Percentiles rank a stretch among this genome's conserved stretches.
These are phyloP conservation scores for Cornus kousa DNA, from an alignment of 148 eudicot species.

Conservation along the genomic window DNA sequence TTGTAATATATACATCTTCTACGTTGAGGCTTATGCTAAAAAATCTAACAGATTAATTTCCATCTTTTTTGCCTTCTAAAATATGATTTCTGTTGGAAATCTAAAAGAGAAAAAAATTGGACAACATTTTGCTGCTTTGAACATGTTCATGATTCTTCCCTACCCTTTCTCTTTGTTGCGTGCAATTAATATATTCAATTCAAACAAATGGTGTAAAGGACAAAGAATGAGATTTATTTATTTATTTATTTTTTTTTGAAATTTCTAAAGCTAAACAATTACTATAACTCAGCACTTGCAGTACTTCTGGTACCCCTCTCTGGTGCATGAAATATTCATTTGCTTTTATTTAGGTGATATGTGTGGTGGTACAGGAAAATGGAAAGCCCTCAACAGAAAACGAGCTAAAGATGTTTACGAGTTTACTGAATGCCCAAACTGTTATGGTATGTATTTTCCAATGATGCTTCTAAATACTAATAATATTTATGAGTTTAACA, in stretches of 20 bases:
- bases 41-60: neutral
- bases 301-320: neutral
- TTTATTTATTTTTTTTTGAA: neutral
- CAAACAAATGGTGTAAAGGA: neutral
- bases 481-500: neutral
- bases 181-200: neutral
- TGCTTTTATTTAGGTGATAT: constrained; percentile 82
- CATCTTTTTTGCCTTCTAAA: neutral
- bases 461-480: neutral
- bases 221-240: neutral
- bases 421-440: constrained; percentile 95
- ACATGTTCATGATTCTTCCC: neutral
- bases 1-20: too few species aligned
- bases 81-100: neutral
- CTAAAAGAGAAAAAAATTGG: neutral
- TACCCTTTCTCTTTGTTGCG: neutral
- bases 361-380: constrained; percentile 99
- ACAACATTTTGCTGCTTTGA: neutral
- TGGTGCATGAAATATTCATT: constrained; percentile 40
- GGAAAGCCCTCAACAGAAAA: constrained; percentile 97
- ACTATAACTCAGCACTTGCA: neutral
- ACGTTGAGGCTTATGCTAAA: too few species aligned
- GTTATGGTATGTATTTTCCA: constrained; percentile 59
- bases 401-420: constrained; percentile 97
- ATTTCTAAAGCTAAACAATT: neutral